phyloP scores from a whole-genome alignment of 2,329 filamentous ascomycete genomes.

The Geosmithia morbida region DNA sequence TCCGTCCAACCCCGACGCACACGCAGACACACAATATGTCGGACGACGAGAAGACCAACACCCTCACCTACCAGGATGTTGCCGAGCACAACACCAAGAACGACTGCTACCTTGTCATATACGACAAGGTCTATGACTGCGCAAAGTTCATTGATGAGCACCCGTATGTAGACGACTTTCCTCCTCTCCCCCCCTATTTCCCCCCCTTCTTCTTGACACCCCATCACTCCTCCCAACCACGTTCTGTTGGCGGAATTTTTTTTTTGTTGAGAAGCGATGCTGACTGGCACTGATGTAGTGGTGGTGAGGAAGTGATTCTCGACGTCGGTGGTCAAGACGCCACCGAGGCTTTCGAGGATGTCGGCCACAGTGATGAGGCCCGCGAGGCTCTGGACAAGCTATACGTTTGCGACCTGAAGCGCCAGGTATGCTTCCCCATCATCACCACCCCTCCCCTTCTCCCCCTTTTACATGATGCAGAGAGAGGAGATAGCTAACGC shows the following conservation, averaged over 20 bases:
- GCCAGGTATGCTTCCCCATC: conserved; percentile 56
- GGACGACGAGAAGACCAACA: conserved; percentile 9
- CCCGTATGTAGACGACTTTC: conserved; percentile 47
- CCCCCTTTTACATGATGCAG: no score
- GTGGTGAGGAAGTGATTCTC: conserved; percentile 95
- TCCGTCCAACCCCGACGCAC: neutral
- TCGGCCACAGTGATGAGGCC: conserved; percentile 97
- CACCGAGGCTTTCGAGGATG: conserved; percentile 97
- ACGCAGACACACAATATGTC: neutral
- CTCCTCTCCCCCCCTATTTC: neutral
- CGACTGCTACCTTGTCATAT: conserved; percentile 80
- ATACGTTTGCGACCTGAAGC: conserved; percentile 64
- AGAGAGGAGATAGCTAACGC: neutral
- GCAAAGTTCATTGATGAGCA: conserved; percentile 93
- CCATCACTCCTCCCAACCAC: neutral
- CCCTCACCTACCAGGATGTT: conserved; percentile 69
- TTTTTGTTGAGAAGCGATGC: neutral
- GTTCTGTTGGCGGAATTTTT: no score
- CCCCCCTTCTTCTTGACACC: neutral
- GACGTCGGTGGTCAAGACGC: conserved; percentile 93
- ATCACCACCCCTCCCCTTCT: no score
- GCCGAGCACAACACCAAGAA: conserved; percentile 83
- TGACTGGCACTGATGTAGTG: conserved; percentile 36
- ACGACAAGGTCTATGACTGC: conserved; percentile 92
- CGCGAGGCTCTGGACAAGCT: conserved; percentile 79